These are phyloP conservation scores for Nigrograna mackinnonii DNA, from an alignment of 2,329 filamentous ascomycete species.

Conservation along the genomic window DNA sequence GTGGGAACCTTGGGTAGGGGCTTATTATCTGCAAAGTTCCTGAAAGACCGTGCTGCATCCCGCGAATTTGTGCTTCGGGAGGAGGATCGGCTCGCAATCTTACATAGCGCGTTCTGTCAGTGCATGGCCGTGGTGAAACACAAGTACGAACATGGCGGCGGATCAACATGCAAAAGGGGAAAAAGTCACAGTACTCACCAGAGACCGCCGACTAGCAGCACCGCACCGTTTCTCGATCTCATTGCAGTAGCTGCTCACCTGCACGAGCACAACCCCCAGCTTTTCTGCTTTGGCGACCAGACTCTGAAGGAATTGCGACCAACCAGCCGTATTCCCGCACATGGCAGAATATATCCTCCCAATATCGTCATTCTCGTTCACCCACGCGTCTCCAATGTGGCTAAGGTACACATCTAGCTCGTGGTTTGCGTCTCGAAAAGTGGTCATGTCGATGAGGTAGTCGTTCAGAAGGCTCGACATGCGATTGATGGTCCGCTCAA, in stretches of 20 bases:
- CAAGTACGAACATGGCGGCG: too few species aligned
- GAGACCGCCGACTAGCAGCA: constrained; percentile 77
- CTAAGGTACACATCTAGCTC: constrained; percentile 78
- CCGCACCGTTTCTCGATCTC: constrained; percentile 88
- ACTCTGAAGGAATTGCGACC: constrained; percentile 78
- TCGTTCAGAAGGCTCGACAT: constrained; percentile 78
- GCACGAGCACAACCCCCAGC: constrained; percentile 70
- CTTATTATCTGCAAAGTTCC: constrained; percentile 39
- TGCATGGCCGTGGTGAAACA: constrained; percentile 14
- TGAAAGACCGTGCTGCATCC: constrained; percentile 32
- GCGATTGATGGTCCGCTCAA: constrained; percentile 84
- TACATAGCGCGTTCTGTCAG: constrained; percentile 6
- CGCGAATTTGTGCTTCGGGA: constrained; percentile 40
- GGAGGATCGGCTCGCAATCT: constrained; percentile 43
- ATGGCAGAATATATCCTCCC: constrained; percentile 83
- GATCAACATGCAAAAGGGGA: constrained; percentile 10
- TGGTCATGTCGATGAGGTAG: constrained; percentile 75
- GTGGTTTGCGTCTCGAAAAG: constrained; percentile 75
- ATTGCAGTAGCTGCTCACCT: constrained; percentile 75
- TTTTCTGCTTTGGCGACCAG: constrained; percentile 73
- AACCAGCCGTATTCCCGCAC: constrained; percentile 90
- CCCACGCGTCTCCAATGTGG: constrained; percentile 64
- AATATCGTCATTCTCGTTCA: constrained; percentile 62
- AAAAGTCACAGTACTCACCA: constrained; percentile 66
- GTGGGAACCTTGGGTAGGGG: constrained; percentile 37